Base-by-base conservation (phyloP, 352 stramenopile species). In the Phytopythium helicoides region DNA sequence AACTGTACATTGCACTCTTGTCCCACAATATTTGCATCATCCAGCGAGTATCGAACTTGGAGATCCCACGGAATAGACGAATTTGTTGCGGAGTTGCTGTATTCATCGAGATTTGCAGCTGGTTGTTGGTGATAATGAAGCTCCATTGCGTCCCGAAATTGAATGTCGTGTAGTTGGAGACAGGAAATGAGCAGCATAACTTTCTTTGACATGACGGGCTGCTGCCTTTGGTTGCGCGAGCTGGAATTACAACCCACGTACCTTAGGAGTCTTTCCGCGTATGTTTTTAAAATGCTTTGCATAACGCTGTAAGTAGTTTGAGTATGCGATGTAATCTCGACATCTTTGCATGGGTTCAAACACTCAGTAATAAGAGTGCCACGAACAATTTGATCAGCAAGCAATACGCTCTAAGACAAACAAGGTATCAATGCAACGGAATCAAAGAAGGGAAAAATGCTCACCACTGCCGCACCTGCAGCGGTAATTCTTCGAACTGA, bases 1-100 rank as follows among this genome's bases (percentile, higher is more conserved):
- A 87, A 64, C 51, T 86, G 66, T 18, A 90, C 64, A 37, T 82
- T 58, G 10, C 79, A 88, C 34, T 92, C 79, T 14, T 86, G 68
- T 0, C 75, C 79, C 19, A 87, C 77, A 1, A 73, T 81, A 0
- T 65, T 80, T 10, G 50, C 64, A 39, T 87, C 79, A 45, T 89
- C 72, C 34, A 87, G 70, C 12, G 72, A 58, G 47, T 89, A 79
- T 45, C 88, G 81, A 21, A 88, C 57, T n/a, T 86, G 69, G 6
- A 80, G 23, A 15, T 72, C 48, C 77, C 77, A 90, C 14, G 74
- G 44, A 16, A 83, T 56, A 18, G 45, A 34, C 31, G 5, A 14
- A 28, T 9, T 12, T 33, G 28, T 33, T 33, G 28, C 28, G 28
- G 28, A 10, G 9, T 33, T 33, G 28, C 28, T 33, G 9, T 26